phyloP scores from a whole-genome alignment of 2,329 filamentous ascomycete species.

The Diaporthe caulivora region DNA sequence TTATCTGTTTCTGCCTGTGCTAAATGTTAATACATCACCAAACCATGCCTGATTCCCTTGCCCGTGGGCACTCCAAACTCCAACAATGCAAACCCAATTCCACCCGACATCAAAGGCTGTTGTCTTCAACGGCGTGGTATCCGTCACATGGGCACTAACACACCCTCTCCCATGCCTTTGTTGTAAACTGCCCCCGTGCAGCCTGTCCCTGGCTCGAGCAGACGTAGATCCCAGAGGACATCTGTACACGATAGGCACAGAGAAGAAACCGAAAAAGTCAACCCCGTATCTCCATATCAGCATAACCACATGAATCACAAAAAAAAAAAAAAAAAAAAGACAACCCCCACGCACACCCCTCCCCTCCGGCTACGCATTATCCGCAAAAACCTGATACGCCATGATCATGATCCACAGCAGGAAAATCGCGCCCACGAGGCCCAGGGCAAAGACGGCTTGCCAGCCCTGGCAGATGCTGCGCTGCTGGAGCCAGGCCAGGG shows the following conservation, averaged over 20 bases:
- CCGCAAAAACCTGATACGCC: conserved; percentile 72
- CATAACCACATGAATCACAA: background rate
- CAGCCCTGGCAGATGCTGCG: conserved; percentile 73
- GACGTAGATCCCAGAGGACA: background rate
- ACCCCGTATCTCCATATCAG: background rate
- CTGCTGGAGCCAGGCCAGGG: conserved; percentile 75
- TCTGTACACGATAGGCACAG: background rate
- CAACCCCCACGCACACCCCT: conserved; percentile 3
- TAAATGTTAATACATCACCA: background rate
- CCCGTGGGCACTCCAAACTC: conserved; percentile 2
- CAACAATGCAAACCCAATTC: conserved; percentile 3
- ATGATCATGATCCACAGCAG: conserved; percentile 78
- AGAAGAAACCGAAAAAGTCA: background rate
- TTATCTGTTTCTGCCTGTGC: background rate
- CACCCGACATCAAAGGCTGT: background rate
- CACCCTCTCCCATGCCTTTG: background rate
- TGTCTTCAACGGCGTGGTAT: background rate
- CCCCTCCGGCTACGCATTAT: conserved; percentile 44
- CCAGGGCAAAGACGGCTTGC: conserved; percentile 75
- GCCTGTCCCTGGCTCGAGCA: background rate
- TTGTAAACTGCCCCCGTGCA: background rate
- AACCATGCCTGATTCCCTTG: background rate
- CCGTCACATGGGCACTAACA: background rate
- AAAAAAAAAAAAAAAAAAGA: too few species aligned
- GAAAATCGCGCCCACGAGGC: conserved; percentile 70